A percentile compares a stretch with the other conserved stretches of the same genome.
These are phyloP conservation scores for Chaetothyriales sp. DNA, from an alignment of 2,329 filamentous ascomycete genomes.

Conservation along the genomic window DNA sequence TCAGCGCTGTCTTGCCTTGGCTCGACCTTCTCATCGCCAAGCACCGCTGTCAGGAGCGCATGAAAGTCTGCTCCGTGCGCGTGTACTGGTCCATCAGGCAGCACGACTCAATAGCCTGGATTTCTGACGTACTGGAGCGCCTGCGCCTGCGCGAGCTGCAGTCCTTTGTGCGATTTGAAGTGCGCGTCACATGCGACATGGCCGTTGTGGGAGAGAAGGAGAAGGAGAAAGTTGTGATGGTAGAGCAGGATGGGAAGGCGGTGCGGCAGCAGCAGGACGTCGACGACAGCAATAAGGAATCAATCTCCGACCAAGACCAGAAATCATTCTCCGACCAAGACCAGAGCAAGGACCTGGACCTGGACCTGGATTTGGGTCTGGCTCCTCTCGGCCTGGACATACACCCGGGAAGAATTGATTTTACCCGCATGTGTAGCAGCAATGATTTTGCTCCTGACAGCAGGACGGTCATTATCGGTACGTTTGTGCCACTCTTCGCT, in stretches of 20 bases:
- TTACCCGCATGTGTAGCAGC: background rate
- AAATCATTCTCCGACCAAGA: background rate
- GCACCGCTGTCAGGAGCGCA: no score
- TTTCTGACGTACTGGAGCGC: background rate
- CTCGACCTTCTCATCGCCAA: conserved; percentile 6
- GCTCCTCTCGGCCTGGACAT: background rate
- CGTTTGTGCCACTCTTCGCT: background rate
- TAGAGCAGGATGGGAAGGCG: background rate
- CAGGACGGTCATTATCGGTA: background rate
- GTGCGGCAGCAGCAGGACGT: background rate
- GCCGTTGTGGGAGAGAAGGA: background rate
- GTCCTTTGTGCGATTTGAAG: background rate
- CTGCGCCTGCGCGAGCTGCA: background rate
- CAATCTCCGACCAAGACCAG: background rate
- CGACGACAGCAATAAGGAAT: background rate
- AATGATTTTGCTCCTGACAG: background rate
- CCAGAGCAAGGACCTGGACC: background rate
- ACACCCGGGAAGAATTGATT: background rate
- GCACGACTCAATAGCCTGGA: background rate
- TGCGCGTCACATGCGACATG: background rate
- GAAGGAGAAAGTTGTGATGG: background rate
- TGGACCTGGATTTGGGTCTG: no score
- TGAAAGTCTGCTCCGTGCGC: background rate
- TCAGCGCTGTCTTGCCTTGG: conserved; percentile 32
- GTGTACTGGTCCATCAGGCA: background rate